Conservation (phyloP, 306 rosid genomes). For the Prunus kanzakura region DNA sequence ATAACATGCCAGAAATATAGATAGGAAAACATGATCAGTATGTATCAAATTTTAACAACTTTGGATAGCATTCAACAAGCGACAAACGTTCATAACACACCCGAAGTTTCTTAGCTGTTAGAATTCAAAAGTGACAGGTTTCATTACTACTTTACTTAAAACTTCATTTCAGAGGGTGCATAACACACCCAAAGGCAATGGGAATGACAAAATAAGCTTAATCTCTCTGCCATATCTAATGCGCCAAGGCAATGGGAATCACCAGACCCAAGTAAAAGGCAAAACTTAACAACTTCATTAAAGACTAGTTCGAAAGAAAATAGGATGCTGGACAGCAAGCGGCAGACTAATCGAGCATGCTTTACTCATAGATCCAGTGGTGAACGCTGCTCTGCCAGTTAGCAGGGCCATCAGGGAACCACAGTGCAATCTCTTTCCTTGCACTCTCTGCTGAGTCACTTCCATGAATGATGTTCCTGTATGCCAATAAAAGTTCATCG, state of each 20-base stretch:
- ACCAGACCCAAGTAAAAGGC: not conserved
- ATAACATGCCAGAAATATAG: too few species aligned
- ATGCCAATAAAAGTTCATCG: not conserved
- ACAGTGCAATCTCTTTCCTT: conserved; percentile 75
- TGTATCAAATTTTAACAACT: too few species aligned
- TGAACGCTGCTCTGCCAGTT: conserved; percentile 74
- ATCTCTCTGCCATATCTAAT: not conserved
- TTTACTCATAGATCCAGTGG: conserved; percentile 78
- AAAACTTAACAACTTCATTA: conserved; percentile 9
- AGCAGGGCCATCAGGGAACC: conserved; percentile 87
- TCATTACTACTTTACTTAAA: not conserved
- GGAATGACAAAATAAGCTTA: not conserved
- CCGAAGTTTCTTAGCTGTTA: not conserved
- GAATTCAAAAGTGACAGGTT: too few species aligned
- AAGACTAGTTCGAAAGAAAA: not conserved
- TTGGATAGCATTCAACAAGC: too few species aligned
- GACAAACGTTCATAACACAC: not conserved
- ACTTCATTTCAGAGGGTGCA: not conserved
- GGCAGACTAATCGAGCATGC: not conserved
- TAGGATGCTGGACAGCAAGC: not conserved
- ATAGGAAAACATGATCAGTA: too few species aligned
- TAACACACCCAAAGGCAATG: conserved; percentile 9
- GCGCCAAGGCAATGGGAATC: not conserved
- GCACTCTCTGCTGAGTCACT: conserved; percentile 88
- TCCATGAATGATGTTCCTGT: conserved; percentile 94